Evolutionary conservation across 2,329 filamentous ascomycete species (phyloP).

Genomic region (Cladosporium oxysporum): DNA sequence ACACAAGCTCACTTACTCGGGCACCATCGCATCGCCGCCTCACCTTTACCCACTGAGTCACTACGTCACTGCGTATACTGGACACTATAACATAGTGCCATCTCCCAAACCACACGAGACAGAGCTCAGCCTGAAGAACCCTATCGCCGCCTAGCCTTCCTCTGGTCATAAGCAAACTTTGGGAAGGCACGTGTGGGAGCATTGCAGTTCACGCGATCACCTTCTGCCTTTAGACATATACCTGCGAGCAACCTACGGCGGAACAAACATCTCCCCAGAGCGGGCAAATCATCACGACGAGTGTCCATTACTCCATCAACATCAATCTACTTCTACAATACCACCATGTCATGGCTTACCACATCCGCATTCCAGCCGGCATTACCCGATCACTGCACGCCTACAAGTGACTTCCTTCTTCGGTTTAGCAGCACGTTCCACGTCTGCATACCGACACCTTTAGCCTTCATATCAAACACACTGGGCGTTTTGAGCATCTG

Average conservation of each 20-base stretch:
- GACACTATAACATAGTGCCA: background rate
- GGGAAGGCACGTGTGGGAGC: conserved; percentile 2
- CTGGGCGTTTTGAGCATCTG: conserved; percentile 64
- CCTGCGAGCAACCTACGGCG: background rate
- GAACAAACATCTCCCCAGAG: background rate
- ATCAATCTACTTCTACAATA: background rate
- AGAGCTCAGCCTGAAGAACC: background rate
- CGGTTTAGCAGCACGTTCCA: conserved; percentile 61
- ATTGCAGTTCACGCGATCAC: background rate
- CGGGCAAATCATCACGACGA: too few species aligned
- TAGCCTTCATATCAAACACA: conserved; percentile 62
- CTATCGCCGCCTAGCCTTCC: background rate
- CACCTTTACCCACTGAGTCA: background rate
- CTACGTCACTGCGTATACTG: conserved; percentile 1
- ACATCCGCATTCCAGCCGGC: conserved; percentile 16
- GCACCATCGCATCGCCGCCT: background rate
- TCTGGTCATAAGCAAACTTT: conserved; percentile 3
- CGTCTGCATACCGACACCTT: conserved; percentile 63
- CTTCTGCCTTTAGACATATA: background rate
- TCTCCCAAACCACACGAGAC: background rate
- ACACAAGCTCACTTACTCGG: conserved; percentile 5
- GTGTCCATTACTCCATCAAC: background rate
- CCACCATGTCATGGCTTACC: conserved; percentile 15
- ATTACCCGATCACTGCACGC: conserved; percentile 62
- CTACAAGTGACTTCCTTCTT: conserved; percentile 58